Evolutionary conservation across 2,329 filamentous ascomycete species (phyloP), one percentile per base, ranked within the genome.

Genomic region (Colletotrichum zoysiae): DNA sequence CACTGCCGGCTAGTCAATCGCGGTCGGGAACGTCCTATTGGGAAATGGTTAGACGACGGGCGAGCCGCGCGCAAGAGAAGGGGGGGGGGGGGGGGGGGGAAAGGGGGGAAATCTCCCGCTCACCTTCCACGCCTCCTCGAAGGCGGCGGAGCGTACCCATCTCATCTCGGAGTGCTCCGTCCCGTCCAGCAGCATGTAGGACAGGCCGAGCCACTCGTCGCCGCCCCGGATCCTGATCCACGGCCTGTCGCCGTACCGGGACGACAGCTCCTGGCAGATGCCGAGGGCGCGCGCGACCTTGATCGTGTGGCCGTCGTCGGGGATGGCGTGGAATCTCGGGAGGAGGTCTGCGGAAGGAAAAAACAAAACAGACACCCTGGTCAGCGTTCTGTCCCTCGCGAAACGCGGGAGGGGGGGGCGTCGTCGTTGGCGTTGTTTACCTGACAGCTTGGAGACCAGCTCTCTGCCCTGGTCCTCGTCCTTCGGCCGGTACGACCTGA

Each of bases 251-350:
- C 79, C 76, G 75, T 83, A 92, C 51, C 79, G 78, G 74, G 78
- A 76, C 63, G 86, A 87, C 1, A 86, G 77, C 42, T 84, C 78
- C 78, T 91, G 85, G 1, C 89, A 93, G 76, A 94, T 81, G 5
- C 88, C 87, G 23, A 96, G 80, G 1, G 93, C 91, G 42, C 95
- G 85, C 9, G 91, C 85, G 6, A 97, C 82, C 81, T 98, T 98
- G 65, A 91, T 86, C 12, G 90, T 86, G 81, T 98, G 95, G 0
- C 95, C 95, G 80, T 98, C 95, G 75, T 97, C 95, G 12, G 44
- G 35, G 44, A 87, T 77, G 12, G 74, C 72, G 70, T 86, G 84
- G 23, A 90, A 78, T 12, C 85, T 81, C 1, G 83, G 78, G 8
- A 89, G 79, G 3, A 89, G 79, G 1, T 85, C 84, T 80, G 48